Evolutionary conservation across 1,284 basidiomycete genomes (phyloP).

Genomic region (Retiboletus fuscus): DNA sequence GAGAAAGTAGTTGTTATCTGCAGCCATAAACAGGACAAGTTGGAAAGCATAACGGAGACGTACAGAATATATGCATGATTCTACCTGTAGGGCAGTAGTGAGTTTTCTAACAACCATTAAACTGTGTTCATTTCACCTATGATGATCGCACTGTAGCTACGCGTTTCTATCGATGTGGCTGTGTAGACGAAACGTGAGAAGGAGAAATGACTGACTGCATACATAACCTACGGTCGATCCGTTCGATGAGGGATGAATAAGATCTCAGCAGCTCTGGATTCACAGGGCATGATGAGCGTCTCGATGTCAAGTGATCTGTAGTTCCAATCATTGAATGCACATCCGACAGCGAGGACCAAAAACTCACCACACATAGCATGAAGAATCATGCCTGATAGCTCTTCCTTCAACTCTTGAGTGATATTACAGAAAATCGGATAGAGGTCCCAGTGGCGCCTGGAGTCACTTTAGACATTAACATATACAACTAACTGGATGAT

Average conservation of each 20-base stretch:
- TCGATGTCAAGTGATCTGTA: slow-evolving; percentile 47
- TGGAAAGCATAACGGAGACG: slow-evolving; percentile 22
- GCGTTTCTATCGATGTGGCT: slow-evolving; percentile 26
- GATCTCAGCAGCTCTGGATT: slow-evolving; percentile 32
- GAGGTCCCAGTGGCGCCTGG: slow-evolving; percentile 63
- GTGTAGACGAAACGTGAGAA: background rate
- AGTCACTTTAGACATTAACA: slow-evolving; percentile 18
- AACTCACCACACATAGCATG: slow-evolving; percentile 57
- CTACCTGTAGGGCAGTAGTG: slow-evolving; percentile 48
- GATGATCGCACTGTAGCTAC: slow-evolving; percentile 46
- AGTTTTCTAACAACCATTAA: background rate
- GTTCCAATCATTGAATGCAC: background rate
- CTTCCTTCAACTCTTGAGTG: slow-evolving; percentile 53
- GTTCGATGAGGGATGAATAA: slow-evolving; percentile 36
- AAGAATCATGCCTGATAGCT: slow-evolving; percentile 60
- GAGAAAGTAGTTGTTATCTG: slow-evolving; percentile 57
- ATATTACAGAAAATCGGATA: slow-evolving; percentile 60
- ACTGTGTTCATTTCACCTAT: slow-evolving; percentile 50
- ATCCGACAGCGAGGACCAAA: background rate
- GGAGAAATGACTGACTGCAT: too few relatives aligned
- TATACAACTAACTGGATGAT: background rate
- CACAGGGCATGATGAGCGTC: slow-evolving; percentile 41
- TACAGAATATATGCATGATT: slow-evolving; percentile 62
- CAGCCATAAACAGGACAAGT: slow-evolving; percentile 4
- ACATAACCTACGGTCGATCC: slow-evolving; percentile 43